Base-by-base conservation (phyloP, 2,329 filamentous ascomycete species). In the Phialocephala subalpina region DNA sequence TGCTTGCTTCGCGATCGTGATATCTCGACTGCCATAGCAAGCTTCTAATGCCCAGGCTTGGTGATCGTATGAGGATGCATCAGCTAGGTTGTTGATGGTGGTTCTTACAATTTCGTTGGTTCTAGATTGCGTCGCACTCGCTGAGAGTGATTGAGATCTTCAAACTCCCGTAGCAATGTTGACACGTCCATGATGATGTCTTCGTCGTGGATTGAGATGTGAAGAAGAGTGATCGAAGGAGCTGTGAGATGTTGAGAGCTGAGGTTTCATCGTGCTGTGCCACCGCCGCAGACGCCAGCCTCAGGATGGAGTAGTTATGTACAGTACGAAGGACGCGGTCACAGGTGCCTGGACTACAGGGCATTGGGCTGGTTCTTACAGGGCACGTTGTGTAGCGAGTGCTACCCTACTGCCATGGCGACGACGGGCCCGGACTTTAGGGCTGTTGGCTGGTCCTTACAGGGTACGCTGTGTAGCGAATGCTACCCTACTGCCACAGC, bases 1-100 rank as follows among this genome's bases (percentile, higher is more conserved):
- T 8, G 56, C 29, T 6, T 58, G 36, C 22, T 58, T 59, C 11
- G 67, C 67, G 20, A 70, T 59, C 7, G 45, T 33, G 38, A 65
- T 25, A 25, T 66, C 52, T 6, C 60, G 58, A n/a, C 68, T 70
- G 14, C 63, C 63, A 62, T 66, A 64, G 58, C 63, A 66, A 11
- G 61, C 56, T 36, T 68, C 25, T 12, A 70, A 38, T 20, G 40
- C 25, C 2, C 64, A 27, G 33, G 55, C 40, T 52, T 66, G 58
- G 25, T 66, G 58, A n/a, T 67, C 59, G 33, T 69, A 69, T 2
- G 60, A 20, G 1, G 67, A 58, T 7, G 38, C 38, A 9, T 29
- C 40, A 11, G 58, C 53, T 3, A 65, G 52, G 27, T 29, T 29
- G 14, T 45, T 16, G 27, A 69, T 64, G 16, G 58, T 16, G 18